Conservation (phyloP, 2,329 filamentous ascomycete species). For the Fusarium sp. region DNA sequence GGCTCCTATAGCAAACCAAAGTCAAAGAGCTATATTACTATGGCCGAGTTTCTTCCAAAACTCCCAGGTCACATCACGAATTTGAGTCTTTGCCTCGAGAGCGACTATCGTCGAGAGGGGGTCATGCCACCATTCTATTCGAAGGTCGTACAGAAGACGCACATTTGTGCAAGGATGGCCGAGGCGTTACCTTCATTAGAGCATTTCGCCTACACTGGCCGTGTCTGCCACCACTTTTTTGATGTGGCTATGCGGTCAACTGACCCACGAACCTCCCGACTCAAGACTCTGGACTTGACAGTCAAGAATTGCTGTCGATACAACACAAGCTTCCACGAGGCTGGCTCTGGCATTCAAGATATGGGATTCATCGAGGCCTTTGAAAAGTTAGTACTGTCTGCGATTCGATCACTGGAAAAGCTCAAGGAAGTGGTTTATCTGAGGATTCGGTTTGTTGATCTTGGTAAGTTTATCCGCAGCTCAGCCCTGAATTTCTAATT, state of each 20-base stretch:
- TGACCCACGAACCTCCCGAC: constrained; percentile 57
- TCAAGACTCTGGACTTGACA: constrained; percentile 75
- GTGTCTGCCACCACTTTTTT: constrained; percentile 76
- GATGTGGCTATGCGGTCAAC: constrained; percentile 62
- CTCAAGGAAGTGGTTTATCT: constrained; percentile 70
- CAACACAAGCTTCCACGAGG: constrained; percentile 65
- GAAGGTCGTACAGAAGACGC: constrained; percentile 67
- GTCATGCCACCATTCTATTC: constrained; percentile 68
- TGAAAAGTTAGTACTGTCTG: constrained; percentile 72
- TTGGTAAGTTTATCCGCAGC: constrained; percentile 58
- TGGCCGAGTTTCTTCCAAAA: constrained; percentile 69
- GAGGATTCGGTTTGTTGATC: constrained; percentile 78
- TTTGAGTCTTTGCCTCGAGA: constrained; percentile 75
- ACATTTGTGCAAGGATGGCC: constrained; percentile 73
- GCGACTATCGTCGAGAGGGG: constrained; percentile 73
- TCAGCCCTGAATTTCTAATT: constrained; percentile 6
- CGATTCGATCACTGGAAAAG: constrained; percentile 66
- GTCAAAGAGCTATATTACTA: constrained; percentile 76
- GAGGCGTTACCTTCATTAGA: constrained; percentile 69
- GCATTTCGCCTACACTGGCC: constrained; percentile 76
- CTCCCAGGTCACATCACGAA: constrained; percentile 68
- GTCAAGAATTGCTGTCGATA: constrained; percentile 79
- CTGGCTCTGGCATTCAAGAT: constrained; percentile 75
- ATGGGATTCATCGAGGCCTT: constrained; percentile 77
- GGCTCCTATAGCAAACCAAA: constrained; percentile 77